Evolutionary conservation across 768 basidiomycete genomes (phyloP), one percentile per base, ranked within the genome.

Genomic region (Auriculariales sp.): DNA sequence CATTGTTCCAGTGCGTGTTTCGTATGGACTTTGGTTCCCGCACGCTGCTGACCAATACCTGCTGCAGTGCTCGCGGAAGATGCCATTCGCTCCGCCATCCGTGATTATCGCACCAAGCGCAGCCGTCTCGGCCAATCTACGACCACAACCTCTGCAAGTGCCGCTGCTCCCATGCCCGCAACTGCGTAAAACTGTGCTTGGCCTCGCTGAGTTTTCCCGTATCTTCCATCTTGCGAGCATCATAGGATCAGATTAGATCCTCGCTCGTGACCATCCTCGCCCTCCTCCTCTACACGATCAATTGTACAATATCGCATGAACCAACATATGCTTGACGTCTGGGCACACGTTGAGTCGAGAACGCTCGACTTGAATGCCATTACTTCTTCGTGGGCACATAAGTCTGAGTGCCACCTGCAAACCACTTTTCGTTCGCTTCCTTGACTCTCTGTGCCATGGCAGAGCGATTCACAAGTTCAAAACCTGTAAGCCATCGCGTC

Each of bases 371-470:
- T 28, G 14, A 17, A 51, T 36, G 15, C 39, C n/a, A 44, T 25
- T 44, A 44, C 39, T 44, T 44, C 39, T 44, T 44, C 22, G 12
- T 44, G n/a, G 51, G 51, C n/a, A 54, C 47, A 42, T 54, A 31
- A 24, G 56, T 56, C 65, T 90, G 90, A 32, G 69, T 86, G 3
- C 88, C 88, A 5, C 77, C 78, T 3, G 83, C 81, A 64, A 99
- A 99, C 95, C 95, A 99, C 25, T 84, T 75, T 49, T 95, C 91
- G 66, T 99, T 98, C 24, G 95, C 95, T 56, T 90, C 92, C 63
- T 91, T 90, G 50, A 95, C 89, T 28, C 83, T 76, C 54, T 82
- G 81, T n/a, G 83, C 78, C 47, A 81, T 79, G 3, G 83, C 77
- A n/a, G 85, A 74, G 24, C 87, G 83, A 61, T 98, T 98, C 49